Evolutionary conservation across 352 stramenopile genomes (phyloP).

Genomic region (Pythium rhizo-oryzae): DNA sequence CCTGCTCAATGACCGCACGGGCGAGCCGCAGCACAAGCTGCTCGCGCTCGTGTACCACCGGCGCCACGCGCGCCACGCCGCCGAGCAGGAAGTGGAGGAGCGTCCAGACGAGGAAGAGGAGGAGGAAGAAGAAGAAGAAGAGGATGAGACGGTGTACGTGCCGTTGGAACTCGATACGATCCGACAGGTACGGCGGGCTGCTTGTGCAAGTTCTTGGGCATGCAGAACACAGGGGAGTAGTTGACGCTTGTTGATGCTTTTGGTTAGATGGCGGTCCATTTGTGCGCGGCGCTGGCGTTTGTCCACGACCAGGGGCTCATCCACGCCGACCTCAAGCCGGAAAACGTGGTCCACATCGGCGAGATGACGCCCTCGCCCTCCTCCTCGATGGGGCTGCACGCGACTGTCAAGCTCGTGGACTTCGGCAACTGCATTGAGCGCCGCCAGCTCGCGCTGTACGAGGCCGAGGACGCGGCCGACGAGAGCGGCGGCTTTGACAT

Average conservation of each 20-base stretch:
- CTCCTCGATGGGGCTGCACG: background rate
- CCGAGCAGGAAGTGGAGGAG: background rate
- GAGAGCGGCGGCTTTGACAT: slow-evolving; percentile 57
- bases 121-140: background rate
- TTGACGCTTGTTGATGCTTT: too few relatives aligned
- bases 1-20: slow-evolving; percentile 85
- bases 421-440: slow-evolving; percentile 76
- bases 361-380: background rate
- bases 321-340: slow-evolving; percentile 78
- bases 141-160: background rate
- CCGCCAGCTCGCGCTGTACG: slow-evolving; percentile 40
- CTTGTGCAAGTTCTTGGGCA: too few relatives aligned
- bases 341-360: slow-evolving; percentile 55
- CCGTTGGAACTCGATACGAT: slow-evolving; percentile 44
- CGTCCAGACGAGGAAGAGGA: background rate
- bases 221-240: too few relatives aligned
- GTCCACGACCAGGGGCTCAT: slow-evolving; percentile 65
- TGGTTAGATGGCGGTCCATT: slow-evolving; percentile 64
- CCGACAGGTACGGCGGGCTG: slow-evolving; percentile 31
- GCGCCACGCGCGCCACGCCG: background rate
- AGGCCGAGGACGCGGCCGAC: slow-evolving; percentile 31
- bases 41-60: slow-evolving; percentile 74
- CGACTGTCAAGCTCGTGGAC: slow-evolving; percentile 64
- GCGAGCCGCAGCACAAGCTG: slow-evolving; percentile 60
- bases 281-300: slow-evolving; percentile 66